Evolutionary conservation across 768 basidiomycete species (phyloP), one percentile per base, ranked within the genome.

Genomic region (Lentinula guzmanii): DNA sequence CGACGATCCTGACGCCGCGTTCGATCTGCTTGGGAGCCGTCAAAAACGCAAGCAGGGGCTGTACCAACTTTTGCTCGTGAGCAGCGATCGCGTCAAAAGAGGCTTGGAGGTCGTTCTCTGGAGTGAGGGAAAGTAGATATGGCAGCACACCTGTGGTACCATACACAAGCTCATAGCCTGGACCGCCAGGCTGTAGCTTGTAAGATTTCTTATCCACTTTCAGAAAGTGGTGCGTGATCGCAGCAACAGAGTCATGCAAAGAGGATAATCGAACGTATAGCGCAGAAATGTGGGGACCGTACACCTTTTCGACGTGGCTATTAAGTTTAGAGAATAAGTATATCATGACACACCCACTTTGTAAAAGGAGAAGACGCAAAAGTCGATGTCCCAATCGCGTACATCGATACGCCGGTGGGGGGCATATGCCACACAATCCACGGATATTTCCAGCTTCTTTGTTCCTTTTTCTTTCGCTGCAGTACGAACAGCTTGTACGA

Each of bases 361-460:
- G 77, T 91, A 92, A 66, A 86, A 80, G 0, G 89, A 84, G 69
- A 90, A 86, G 55, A 84, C 82, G 52, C 79, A 82, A 67, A 84
- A 91, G 64, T 93, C 89, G 39, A 90, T 77, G 58, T 90, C 89
- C 91, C 90, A 92, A 52, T 80, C 84, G 61, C 78, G 81, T 15
- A 90, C 90, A 65, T 92, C 85, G 34, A 92, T 83, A 60, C 74
- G 71, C 13, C 88, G 77, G 67, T 92, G 89, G 0, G 90, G 89
- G 4, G 88, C 87, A 65, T 87, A 91, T 2, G 89, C 89, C 2
- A 92, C 91, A 63, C 89, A 90, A 66, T 92, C 91, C 2, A 91
- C 78, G 0, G 79, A 82, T 13, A 91, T 76, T 70, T 92, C 85
- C 33, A 90, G 73, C 68, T 88, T 86, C 61, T 69, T 69, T 10